Conservation (phyloP, 306 rosid genomes). For the Glycyrrhiza uralensis region DNA sequence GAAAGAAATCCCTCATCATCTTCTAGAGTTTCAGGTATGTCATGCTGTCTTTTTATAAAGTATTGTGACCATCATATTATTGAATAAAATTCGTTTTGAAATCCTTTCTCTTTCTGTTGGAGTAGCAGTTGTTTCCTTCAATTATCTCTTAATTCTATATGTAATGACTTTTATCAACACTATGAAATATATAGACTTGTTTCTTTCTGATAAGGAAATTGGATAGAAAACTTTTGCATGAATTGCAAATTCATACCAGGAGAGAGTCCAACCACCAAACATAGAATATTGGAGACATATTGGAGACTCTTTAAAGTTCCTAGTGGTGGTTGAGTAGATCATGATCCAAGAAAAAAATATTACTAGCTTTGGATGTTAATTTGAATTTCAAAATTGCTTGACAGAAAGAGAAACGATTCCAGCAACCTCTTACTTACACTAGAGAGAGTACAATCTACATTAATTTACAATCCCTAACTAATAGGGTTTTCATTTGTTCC, state of each 20-base stretch:
- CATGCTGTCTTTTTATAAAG: conserved; percentile 11
- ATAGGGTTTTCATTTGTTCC: not conserved
- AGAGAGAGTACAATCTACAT: not conserved
- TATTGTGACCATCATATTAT: not conserved
- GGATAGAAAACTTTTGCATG: not conserved
- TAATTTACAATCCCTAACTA: not conserved
- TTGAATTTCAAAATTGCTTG: not conserved
- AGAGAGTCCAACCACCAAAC: not conserved
- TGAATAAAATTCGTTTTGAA: not conserved
- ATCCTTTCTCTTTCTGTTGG: not conserved
- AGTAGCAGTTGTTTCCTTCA: not conserved
- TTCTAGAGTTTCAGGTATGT: conserved; percentile 77
- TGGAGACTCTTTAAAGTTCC: too few species aligned
- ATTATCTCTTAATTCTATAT: not conserved
- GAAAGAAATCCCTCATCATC: conserved; percentile 83
- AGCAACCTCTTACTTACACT: not conserved
- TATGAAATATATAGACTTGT: not conserved
- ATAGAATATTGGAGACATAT: not conserved
- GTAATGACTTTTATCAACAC: not conserved
- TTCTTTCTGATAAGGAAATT: not conserved
- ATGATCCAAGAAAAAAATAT: too few species aligned
- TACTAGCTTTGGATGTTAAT: not conserved
- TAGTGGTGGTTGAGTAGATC: too few species aligned
- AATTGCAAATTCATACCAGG: not conserved
- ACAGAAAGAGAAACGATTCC: not conserved